Evolutionary conservation across 768 basidiomycete species (phyloP).

Genomic region (Mycena vitilis): DNA sequence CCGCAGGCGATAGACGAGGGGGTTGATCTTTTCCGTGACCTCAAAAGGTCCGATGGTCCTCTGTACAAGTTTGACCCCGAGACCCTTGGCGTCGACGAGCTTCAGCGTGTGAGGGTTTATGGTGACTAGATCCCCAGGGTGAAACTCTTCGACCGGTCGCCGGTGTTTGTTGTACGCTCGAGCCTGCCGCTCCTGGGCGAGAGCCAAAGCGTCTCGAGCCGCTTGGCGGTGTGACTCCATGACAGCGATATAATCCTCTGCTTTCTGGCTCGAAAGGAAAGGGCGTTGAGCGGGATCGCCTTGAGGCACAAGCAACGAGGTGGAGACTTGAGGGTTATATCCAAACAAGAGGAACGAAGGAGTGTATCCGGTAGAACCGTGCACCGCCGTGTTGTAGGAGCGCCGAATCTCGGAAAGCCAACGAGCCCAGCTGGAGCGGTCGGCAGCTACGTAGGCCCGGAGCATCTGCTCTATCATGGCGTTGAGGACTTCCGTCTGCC

Average conservation of each 20-base stretch:
- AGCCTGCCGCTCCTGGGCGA: no score
- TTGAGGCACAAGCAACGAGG: background rate
- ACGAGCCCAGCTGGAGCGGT: background rate
- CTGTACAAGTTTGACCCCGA: no score
- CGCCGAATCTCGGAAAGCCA: background rate
- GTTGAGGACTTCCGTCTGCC: no score
- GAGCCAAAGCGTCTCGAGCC: conserved; percentile 39
- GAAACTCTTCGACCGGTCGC: background rate
- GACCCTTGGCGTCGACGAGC: no score
- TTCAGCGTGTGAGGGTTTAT: background rate
- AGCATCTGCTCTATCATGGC: no score
- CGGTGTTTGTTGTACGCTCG: conserved; percentile 38
- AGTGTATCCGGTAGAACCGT: background rate
- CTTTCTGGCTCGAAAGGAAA: background rate
- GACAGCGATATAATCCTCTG: background rate
- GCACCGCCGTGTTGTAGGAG: background rate
- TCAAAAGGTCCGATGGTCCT: no score
- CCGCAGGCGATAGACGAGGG: background rate
- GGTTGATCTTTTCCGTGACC: no score
- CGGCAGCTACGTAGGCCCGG: no score
- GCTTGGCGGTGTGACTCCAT: background rate
- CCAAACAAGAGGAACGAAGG: background rate
- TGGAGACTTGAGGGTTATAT: background rate
- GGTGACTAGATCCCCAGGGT: background rate
- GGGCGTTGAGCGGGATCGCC: background rate